phyloP scores from a whole-genome alignment of 768 basidiomycete genomes.

The Lentinula boryana region DNA sequence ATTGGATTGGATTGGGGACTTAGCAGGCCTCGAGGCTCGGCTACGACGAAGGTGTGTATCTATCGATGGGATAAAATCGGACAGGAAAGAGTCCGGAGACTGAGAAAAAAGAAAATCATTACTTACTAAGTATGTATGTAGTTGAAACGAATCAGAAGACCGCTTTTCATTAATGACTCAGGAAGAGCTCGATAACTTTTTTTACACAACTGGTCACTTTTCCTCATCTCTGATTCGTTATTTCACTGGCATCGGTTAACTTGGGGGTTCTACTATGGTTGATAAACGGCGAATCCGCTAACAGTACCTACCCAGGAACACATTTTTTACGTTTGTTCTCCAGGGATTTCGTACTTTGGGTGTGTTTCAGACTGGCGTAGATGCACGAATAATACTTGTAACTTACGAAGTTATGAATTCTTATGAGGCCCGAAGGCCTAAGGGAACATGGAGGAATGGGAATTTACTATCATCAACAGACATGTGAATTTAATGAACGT shows the following conservation, averaged over 20 bases:
- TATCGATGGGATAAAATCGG: background rate
- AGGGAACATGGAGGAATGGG: too few species aligned
- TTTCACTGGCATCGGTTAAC: background rate
- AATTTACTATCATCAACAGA: too few species aligned
- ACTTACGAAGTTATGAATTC: too few species aligned
- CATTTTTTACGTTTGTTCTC: too few species aligned
- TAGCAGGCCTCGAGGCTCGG: background rate
- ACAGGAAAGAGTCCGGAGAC: background rate
- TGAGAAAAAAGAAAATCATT: background rate
- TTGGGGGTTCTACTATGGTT: background rate
- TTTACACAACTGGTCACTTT: background rate
- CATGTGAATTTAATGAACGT: too few species aligned
- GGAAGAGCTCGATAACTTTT: background rate
- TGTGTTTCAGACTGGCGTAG: too few species aligned
- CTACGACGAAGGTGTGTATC: background rate
- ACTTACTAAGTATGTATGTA: too few species aligned
- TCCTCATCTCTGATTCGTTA: background rate
- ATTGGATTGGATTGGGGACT: too few species aligned
- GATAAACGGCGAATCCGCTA: background rate
- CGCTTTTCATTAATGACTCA: background rate
- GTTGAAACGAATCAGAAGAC: background rate
- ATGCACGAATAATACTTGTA: too few species aligned
- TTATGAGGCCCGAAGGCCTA: too few species aligned
- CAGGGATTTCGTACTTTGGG: too few species aligned
- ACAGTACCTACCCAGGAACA: background rate